phyloP scores from a whole-genome alignment of 768 basidiomycete species.

The Arthromyces matolae region DNA sequence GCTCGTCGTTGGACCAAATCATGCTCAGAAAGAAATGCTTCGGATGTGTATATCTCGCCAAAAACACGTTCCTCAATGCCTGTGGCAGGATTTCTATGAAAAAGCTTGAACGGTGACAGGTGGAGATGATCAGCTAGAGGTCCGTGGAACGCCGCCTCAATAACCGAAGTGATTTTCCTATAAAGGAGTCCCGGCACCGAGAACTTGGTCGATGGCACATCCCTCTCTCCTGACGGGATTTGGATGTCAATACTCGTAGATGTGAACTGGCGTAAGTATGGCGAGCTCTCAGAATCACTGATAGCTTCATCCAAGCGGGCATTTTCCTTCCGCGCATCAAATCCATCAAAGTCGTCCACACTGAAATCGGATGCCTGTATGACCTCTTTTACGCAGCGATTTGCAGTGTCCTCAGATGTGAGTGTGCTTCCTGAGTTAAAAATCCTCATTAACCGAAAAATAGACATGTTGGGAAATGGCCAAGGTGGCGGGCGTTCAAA shows the following conservation, averaged over 20 bases:
- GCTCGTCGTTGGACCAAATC: constrained; percentile 23
- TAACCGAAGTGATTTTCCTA: constrained; percentile 18
- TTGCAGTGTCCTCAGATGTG: constrained; percentile 15
- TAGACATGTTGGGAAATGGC: constrained; percentile 15
- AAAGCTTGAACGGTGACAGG: constrained; percentile 22
- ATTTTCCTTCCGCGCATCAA: constrained; percentile 13
- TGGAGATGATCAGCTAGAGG: constrained; percentile 17
- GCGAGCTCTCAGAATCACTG: not conserved
- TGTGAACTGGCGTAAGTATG: constrained; percentile 5
- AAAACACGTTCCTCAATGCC: constrained; percentile 17
- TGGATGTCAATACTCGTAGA: constrained; percentile 12
- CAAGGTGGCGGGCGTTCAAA: constrained; percentile 11
- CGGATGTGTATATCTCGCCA: constrained; percentile 29
- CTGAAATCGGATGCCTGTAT: constrained; percentile 10
- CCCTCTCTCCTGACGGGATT: constrained; percentile 18
- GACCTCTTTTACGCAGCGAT: constrained; percentile 13
- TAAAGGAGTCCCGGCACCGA: constrained; percentile 21
- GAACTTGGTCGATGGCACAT: constrained; percentile 15
- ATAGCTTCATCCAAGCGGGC: constrained; percentile 8
- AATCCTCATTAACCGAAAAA: constrained; percentile 21
- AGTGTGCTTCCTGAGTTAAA: constrained; percentile 16
- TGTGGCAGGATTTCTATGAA: constrained; percentile 6
- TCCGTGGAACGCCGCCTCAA: constrained; percentile 20
- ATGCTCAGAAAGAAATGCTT: constrained; percentile 28
- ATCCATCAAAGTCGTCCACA: constrained; percentile 2